Base-by-base conservation (phyloP, 176 grass and related monocot genomes). In the Secale cereale region DNA sequence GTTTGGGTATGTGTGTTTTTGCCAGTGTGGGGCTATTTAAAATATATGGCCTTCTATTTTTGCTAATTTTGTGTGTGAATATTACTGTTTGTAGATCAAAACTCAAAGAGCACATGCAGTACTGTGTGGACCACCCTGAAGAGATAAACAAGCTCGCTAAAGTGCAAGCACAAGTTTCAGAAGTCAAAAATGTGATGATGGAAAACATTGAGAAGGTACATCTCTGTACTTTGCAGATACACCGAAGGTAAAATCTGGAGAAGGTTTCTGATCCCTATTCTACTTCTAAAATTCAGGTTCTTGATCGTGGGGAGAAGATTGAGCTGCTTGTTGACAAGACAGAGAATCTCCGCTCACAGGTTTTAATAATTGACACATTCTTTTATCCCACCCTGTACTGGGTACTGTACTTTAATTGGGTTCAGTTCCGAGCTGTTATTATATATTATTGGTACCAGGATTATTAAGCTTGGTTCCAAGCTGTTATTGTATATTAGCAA, bases 171-270 rank as follows among this genome's bases (percentile, higher is more conserved):
- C 95, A 97, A 83, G 95, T 97, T 61, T 97, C 95, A 62, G 95
- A 97, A 89, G 95, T 97, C 19, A 97, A 97, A 78, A 92, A 90
- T 17, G 95, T 97, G 74, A 97, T 97, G 95, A 94, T 94, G 95
- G 90, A 94, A 78, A 97, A 97, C 35, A 97, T 97, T 32, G 95
- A 97, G 20, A 97, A 97, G 95, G 95, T 91, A 75, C 14, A 8
- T 25, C 4, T 27, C 33, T 60, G 7, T 81, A 66, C 29, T 78
- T 78, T 35, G 16, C 5, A 1, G 32, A 70, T 67, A 59, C 6
- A 74, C 46, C 5, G 31, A 26, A 14, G 73, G 11, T 50, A 29
- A 8, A 33, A n/a, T 61, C 59, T 74, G 3, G 57, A 74, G 20
- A 45, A 26, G 52, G 61, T 7, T 66, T 79, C 31, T 70, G 29